phyloP scores from a whole-genome alignment of 257 asterid genomes.

The Knoxia roxburghii region DNA sequence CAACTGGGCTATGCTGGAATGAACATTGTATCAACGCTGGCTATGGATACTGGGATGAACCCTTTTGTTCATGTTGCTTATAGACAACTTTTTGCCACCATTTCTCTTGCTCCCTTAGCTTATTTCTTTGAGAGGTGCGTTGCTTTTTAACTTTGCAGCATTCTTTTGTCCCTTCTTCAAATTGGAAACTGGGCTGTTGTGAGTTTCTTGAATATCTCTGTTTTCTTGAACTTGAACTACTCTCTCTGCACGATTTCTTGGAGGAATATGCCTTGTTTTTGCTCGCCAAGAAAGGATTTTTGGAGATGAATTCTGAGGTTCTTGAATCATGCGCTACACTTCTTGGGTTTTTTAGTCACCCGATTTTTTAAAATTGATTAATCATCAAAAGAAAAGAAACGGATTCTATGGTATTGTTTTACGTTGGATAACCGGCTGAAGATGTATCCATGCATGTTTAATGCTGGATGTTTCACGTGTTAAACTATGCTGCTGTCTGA shows the following conservation, averaged over 20 bases:
- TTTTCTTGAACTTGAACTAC: constrained; percentile 3
- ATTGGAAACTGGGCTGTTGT: neutral
- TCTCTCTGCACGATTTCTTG: neutral
- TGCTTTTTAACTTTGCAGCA: neutral
- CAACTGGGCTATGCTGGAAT: constrained; percentile 83
- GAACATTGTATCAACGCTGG: constrained; percentile 76
- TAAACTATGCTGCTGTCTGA: neutral
- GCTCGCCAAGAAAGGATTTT: neutral
- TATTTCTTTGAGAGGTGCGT: constrained; percentile 69
- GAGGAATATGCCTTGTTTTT: neutral
- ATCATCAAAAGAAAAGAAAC: neutral
- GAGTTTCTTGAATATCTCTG: neutral
- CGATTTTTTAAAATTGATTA: neutral
- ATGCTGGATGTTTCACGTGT: neutral
- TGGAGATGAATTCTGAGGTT: neutral
- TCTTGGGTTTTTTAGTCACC: neutral
- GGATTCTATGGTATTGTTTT: neutral
- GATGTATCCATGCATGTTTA: neutral
- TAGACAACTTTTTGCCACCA: constrained; percentile 67
- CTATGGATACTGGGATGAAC: constrained; percentile 91
- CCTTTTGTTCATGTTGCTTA: constrained; percentile 92
- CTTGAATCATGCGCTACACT: neutral
- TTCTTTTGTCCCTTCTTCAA: neutral
- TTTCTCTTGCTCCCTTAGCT: constrained; percentile 62
- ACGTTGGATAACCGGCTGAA: neutral